phyloP scores from a whole-genome alignment of 2,329 filamentous ascomycete species.

The Harringtonia aguacate region DNA sequence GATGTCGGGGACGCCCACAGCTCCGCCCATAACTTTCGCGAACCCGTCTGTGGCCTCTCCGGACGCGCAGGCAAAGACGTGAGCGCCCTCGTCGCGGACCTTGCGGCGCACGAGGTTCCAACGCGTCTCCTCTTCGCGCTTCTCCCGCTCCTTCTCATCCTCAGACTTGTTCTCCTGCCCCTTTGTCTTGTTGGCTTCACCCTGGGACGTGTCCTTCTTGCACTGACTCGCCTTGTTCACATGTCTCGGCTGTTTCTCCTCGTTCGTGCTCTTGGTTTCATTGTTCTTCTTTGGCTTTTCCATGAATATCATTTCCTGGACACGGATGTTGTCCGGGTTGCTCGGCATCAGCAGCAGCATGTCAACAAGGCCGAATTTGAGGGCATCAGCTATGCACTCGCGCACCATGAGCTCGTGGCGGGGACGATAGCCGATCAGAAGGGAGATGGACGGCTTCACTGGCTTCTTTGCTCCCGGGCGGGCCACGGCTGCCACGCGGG shows the following conservation, averaged over 20 bases:
- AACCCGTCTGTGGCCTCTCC: not conserved
- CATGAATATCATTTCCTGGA: too few species aligned
- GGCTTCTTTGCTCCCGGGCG: not conserved
- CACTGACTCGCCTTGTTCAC: too few species aligned
- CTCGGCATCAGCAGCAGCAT: slow-evolving; percentile 10
- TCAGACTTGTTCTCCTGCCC: too few species aligned
- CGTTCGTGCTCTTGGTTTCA: too few species aligned
- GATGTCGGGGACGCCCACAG: not conserved
- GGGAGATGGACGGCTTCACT: slow-evolving; percentile 4
- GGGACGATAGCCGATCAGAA: slow-evolving; percentile 11
- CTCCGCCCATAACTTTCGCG: not conserved
- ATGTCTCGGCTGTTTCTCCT: too few species aligned
- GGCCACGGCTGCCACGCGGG: not conserved
- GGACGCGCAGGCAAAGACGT: slow-evolving; percentile 2
- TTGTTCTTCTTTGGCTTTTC: too few species aligned
- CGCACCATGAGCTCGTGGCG: slow-evolving; percentile 7
- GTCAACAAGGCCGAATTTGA: slow-evolving; percentile 7
- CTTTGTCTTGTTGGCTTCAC: too few species aligned
- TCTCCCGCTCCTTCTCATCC: too few species aligned
- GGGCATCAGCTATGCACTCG: slow-evolving; percentile 5
- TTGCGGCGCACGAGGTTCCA: not conserved
- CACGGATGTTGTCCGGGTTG: slow-evolving; percentile 9
- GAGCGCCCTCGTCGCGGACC: not conserved
- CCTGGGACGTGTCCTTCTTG: too few species aligned
- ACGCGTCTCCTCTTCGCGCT: too few species aligned